phyloP scores from a whole-genome alignment of 345 rosid species.

The Kandelia obovata region DNA sequence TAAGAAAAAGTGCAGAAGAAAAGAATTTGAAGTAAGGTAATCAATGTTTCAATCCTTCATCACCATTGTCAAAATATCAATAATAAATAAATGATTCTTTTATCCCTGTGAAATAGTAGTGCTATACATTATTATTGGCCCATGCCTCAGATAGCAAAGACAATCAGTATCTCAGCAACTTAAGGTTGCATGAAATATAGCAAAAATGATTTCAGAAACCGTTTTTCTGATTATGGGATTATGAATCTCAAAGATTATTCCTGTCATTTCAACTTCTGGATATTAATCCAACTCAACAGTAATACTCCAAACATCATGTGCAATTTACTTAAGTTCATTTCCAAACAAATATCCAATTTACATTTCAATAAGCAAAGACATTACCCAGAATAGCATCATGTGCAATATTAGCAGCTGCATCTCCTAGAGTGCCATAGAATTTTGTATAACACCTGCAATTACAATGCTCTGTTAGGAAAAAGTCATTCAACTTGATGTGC shows the following conservation, averaged over 20 bases:
- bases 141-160: too few species aligned
- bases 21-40: background rate
- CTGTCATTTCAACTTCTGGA: too few species aligned
- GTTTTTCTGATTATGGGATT: too few species aligned
- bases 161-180: too few species aligned
- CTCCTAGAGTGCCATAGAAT: slow-evolving; percentile 68
- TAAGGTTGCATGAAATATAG: too few species aligned
- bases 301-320: background rate
- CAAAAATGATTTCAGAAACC: too few species aligned
- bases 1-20: slow-evolving; percentile 1
- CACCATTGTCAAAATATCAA: too few species aligned
- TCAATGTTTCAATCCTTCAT: too few species aligned
- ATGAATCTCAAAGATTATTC: too few species aligned
- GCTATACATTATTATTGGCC: too few species aligned
- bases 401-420: slow-evolving; percentile 79
- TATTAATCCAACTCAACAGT: background rate
- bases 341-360: background rate
- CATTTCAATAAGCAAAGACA: background rate
- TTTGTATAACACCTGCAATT: slow-evolving; percentile 71
- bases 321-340: background rate
- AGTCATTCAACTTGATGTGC: background rate
- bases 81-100: too few species aligned
- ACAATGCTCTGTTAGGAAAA: slow-evolving; percentile 1
- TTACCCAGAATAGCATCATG: slow-evolving; percentile 44
- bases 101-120: too few species aligned